A percentile compares a stretch with the other conserved stretches of the same genome.
These are phyloP conservation scores for Neospermospora avenae DNA, from an alignment of 2,329 filamentous ascomycete species.

Conservation along the genomic window DNA sequence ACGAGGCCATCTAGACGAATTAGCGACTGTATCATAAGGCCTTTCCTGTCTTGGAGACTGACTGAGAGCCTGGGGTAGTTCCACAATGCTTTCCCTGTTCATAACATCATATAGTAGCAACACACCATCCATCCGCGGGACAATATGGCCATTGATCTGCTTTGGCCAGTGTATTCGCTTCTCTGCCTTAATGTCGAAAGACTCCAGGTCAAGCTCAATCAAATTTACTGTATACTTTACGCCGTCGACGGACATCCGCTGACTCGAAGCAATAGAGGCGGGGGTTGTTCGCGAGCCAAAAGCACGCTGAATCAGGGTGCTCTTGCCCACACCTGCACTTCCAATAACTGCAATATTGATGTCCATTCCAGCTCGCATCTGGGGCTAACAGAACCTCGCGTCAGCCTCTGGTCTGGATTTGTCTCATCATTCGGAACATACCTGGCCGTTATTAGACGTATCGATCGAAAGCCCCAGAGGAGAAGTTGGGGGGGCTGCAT, in stretches of 20 bases:
- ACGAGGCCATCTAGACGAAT: slow-evolving; percentile 62
- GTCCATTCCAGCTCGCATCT: slow-evolving; percentile 38
- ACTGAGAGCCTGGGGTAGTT: slow-evolving; percentile 76
- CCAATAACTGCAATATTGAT: slow-evolving; percentile 67
- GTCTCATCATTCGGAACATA: slow-evolving; percentile 13
- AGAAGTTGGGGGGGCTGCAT: slow-evolving; percentile 17
- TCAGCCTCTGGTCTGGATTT: not conserved
- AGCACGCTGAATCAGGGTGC: slow-evolving; percentile 63
- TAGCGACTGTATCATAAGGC: slow-evolving; percentile 1
- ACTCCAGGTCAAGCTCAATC: slow-evolving; percentile 63
- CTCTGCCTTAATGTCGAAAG: slow-evolving; percentile 57
- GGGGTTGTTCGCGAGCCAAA: slow-evolving; percentile 53
- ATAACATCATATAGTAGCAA: slow-evolving; percentile 86
- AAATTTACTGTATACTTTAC: slow-evolving; percentile 56
- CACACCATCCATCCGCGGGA: slow-evolving; percentile 77
- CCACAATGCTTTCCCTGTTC: slow-evolving; percentile 69
- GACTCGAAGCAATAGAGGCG: slow-evolving; percentile 51
- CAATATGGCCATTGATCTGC: slow-evolving; percentile 64
- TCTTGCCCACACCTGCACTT: slow-evolving; percentile 64
- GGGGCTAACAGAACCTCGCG: slow-evolving; percentile 22
- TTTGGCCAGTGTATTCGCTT: slow-evolving; percentile 64
- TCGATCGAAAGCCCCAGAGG: slow-evolving; percentile 18
- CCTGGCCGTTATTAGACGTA: slow-evolving; percentile 22
- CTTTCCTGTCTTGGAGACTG: slow-evolving; percentile 42
- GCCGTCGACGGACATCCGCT: slow-evolving; percentile 57